Evolutionary conservation across 257 asterid species (phyloP), one percentile per base, ranked within the genome.

Genomic region (Solanum ossicruentum): DNA sequence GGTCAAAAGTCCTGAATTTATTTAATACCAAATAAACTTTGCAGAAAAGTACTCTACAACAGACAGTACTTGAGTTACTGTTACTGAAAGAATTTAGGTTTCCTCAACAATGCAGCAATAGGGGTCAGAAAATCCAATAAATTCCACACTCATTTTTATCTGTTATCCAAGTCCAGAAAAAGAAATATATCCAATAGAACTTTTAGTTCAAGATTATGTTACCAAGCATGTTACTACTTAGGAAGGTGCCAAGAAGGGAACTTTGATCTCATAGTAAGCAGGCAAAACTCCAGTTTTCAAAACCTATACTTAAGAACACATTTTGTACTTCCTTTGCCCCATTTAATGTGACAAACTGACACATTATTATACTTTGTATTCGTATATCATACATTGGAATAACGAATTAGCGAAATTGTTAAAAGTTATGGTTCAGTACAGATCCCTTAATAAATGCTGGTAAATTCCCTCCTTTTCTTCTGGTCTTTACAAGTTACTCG

Each of bases 1-100:
- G 15, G 47, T 92, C 98, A 63, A 93, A 97, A 82, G 91, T 93
- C 95, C 98, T 95, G 90, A 80, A 88, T 83, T 83, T 69, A 69
- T 69, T 69, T 10, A 70, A 70, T 41, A 79, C 81, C 79, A 63
- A 58, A 81, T 75, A 61, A 23, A 90, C 57, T 26, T n/a, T 20
- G 79, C 63, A 49, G 39, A 82, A 86, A 70, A 51, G 21, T 80
- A 83, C 54, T 70, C 17, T 10, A 70, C 61, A 57, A 51, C 67
- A 82, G 20, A 79, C 26, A 84, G 51, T 51, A 60, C 63, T 63
- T n/a, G 85, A 70, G 79, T 79, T 65, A 81, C 55, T 51, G 80
- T 36, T 55, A 84, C 36, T 80, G 39, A 51, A 70, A 66, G 67
- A 41, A 78, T 16, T 47, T 43, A 81, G 71, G 51, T 83, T 39